Percentiles rank a stretch among this genome's conserved stretches.
These are phyloP conservation scores for Cutaneotrichosporon sp. DNA, from an alignment of 1,284 basidiomycete species.

Conservation along the genomic window DNA sequence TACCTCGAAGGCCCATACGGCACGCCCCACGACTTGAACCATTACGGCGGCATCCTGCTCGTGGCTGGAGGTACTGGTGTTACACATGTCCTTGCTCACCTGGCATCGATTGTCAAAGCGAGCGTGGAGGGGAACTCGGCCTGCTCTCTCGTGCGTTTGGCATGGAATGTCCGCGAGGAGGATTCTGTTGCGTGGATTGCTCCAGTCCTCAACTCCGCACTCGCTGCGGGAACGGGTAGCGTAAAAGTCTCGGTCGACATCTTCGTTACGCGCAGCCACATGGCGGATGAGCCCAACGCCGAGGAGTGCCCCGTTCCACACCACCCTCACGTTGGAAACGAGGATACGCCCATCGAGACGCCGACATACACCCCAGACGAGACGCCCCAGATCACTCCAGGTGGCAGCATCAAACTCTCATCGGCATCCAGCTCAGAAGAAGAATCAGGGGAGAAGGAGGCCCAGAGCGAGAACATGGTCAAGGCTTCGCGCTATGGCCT, in stretches of 20 bases:
- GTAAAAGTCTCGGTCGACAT: slow-evolving; percentile 18
- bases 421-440: neutral
- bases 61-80: slow-evolving; percentile 44
- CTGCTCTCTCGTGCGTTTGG: slow-evolving; percentile 27
- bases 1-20: slow-evolving; percentile 46
- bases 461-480: neutral
- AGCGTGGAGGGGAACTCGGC: slow-evolving; percentile 25
- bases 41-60: slow-evolving; percentile 35
- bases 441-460: neutral
- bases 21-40: slow-evolving; percentile 14
- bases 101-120: slow-evolving; percentile 29
- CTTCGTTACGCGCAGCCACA: slow-evolving; percentile 20
- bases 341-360: neutral
- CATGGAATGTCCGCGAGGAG: slow-evolving; percentile 32
- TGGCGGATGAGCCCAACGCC: slow-evolving; percentile 3
- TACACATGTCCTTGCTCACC: slow-evolving; percentile 33
- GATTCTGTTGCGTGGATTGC: slow-evolving; percentile 22
- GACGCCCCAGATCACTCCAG: neutral
- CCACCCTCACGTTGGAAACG: neutral
- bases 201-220: slow-evolving; percentile 12
- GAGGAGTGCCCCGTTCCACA: neutral
- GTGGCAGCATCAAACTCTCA: neutral
- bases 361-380: neutral
- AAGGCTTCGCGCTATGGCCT: slow-evolving; percentile 4
- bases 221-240: slow-evolving; percentile 8